phyloP scores from a whole-genome alignment of 179 eudicot genomes.

The Nepenthes alata region DNA sequence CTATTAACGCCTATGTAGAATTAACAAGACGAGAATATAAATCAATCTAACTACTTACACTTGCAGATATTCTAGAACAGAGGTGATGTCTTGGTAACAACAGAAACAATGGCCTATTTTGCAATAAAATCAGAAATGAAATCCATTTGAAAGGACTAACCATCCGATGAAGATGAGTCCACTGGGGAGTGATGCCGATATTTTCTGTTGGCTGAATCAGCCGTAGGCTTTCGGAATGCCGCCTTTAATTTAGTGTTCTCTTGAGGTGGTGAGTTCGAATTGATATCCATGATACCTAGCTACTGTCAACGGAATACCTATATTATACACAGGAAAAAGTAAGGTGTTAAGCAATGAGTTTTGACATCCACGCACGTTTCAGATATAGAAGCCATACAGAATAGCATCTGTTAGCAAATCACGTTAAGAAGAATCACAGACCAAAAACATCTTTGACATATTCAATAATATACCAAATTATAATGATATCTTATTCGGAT shows the following conservation, averaged over 20 bases:
- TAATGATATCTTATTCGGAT: no score
- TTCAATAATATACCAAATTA: no score
- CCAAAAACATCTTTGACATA: no score
- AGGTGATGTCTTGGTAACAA: not conserved
- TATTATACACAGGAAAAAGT: no score
- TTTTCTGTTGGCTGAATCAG: slow-evolving; percentile 57
- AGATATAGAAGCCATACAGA: no score
- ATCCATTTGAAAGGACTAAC: slow-evolving; percentile 22
- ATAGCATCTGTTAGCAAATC: no score
- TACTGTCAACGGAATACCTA: no score
- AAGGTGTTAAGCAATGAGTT: no score
- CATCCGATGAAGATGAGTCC: slow-evolving; percentile 55
- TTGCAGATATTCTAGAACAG: not conserved
- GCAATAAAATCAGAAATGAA: not conserved
- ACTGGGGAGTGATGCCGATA: slow-evolving; percentile 69
- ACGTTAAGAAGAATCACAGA: no score
- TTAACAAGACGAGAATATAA: not conserved
- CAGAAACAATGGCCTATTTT: not conserved
- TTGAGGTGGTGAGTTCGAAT: slow-evolving; percentile 23
- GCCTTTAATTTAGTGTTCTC: slow-evolving; percentile 44
- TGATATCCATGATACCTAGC: slow-evolving; percentile 34
- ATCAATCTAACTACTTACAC: not conserved
- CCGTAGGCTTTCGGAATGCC: slow-evolving; percentile 63
- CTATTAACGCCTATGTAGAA: not conserved
- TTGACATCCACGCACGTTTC: no score